phyloP scores from a whole-genome alignment of 2,329 filamentous ascomycete genomes.

The Talaromyces sp. region DNA sequence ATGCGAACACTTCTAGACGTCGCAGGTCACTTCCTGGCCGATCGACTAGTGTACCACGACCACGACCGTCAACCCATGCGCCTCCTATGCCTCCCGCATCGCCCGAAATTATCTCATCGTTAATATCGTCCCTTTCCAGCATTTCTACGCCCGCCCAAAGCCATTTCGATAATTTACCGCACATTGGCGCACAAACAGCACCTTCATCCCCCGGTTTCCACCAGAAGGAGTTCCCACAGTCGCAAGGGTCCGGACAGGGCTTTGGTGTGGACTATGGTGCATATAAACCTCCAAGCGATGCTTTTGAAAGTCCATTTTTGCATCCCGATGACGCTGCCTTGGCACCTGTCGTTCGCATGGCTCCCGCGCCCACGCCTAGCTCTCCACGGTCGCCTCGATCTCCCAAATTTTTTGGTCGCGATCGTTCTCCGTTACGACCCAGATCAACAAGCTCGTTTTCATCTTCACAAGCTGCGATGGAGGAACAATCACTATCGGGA shows the following conservation, averaged over 20 bases:
- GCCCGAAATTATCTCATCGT: slow-evolving; percentile 55
- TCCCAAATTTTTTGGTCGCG: slow-evolving; percentile 61
- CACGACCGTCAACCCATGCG: slow-evolving; percentile 30
- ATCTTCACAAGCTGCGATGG: slow-evolving; percentile 34
- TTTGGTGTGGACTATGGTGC: slow-evolving; percentile 74
- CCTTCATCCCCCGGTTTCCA: slow-evolving; percentile 35
- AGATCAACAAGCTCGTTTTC: slow-evolving; percentile 40
- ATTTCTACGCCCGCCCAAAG: slow-evolving; percentile 64
- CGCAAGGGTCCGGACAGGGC: slow-evolving; percentile 35
- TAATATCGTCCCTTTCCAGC: slow-evolving; percentile 61
- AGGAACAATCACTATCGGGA: slow-evolving; percentile 29
- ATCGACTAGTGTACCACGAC: slow-evolving; percentile 23
- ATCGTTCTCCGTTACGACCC: slow-evolving; percentile 33
- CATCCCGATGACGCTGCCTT: slow-evolving; percentile 58
- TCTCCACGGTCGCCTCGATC: slow-evolving; percentile 58
- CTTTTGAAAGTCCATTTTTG: slow-evolving; percentile 50
- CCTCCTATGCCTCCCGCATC: slow-evolving; percentile 44
- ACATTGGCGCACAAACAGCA: slow-evolving; percentile 42
- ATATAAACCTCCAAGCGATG: slow-evolving; percentile 56
- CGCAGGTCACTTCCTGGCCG: slow-evolving; percentile 40
- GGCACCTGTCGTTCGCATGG: slow-evolving; percentile 74
- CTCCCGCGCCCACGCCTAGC: slow-evolving; percentile 68
- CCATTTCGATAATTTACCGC: slow-evolving; percentile 64
- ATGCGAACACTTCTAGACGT: slow-evolving; percentile 40
- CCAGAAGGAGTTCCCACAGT: slow-evolving; percentile 24